Base-by-base conservation (phyloP, 805 yeast species). In the Wickerhamiella siamensis region DNA sequence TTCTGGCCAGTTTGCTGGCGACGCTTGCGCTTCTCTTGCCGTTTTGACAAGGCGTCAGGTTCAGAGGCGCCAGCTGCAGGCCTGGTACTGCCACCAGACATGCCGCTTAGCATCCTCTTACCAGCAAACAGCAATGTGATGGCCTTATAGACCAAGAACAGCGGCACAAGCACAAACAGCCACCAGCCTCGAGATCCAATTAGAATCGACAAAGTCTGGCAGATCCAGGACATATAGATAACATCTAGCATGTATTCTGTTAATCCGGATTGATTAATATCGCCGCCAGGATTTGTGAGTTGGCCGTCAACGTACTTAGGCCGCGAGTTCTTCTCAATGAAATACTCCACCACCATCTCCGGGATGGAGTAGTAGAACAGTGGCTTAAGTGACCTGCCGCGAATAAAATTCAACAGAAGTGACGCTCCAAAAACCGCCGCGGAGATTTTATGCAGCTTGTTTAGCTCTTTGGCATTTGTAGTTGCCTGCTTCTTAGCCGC, bases 171-270 rank as follows among this genome's bases (percentile, higher is more conserved):
- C n/a, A 62, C 43, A 48, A 66, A 69, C 31, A 77, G 43, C 50
- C 64, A 65, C 84, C 84, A 82, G 6, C 73, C 74, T 52, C 68
- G 67, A 55, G 72, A 72, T 4, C 86, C 86, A 31, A 71, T 51
- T 0, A 72, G 18, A 4, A 72, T 50, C 64, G 75, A 70, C 40
- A 77, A 58, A 1, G 77, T 42, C 48, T 75, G 75, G 48, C 74
- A 63, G 17, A 70, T 50, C 69, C 78, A 68, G 2, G 86, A 78
- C 36, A 80, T 57, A 53, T 80, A 80, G 45, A 81, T 62, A 10
- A 79, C 57, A 53, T 81, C 91, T 54, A 77, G 77, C 66, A 79
- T 61, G 62, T 77, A 79, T 58, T 81, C 88, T 31, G 77, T 77
- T 33, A 81, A 63, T 0, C 91, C 91, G 3, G 59, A 54, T 45